Conservation (phyloP, 306 rosid genomes). For the Cucumis sativus region Cucumber_9930_V3 NC_026660.2:21755001-21755500, state of each 20-base stretch:
- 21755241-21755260: not conserved
- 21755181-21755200: not conserved
- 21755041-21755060: not conserved
- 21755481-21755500: too few relatives aligned
- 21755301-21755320: too few relatives aligned
- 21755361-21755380: too few relatives aligned
- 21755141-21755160: not conserved
- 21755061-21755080: not conserved
- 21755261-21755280: not conserved
- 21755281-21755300: too few relatives aligned
- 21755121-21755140: not conserved
- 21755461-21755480: too few relatives aligned
- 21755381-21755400: too few relatives aligned
- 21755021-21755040: not conserved
- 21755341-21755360: too few relatives aligned
- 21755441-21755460: too few relatives aligned
- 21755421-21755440: too few relatives aligned
- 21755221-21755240: not conserved
- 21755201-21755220: not conserved
- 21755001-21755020: not conserved
- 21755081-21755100: not conserved
- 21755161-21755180: conserved; percentile 6
- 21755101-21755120: conserved; percentile 8
- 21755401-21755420: too few relatives aligned
- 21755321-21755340: too few relatives aligned